A percentile compares a stretch with the other conserved stretches of the same genome.
Conservation (phyloP, 495 filamentous ascomycete genomes). For the Parathielavia appendiculata region DNA sequence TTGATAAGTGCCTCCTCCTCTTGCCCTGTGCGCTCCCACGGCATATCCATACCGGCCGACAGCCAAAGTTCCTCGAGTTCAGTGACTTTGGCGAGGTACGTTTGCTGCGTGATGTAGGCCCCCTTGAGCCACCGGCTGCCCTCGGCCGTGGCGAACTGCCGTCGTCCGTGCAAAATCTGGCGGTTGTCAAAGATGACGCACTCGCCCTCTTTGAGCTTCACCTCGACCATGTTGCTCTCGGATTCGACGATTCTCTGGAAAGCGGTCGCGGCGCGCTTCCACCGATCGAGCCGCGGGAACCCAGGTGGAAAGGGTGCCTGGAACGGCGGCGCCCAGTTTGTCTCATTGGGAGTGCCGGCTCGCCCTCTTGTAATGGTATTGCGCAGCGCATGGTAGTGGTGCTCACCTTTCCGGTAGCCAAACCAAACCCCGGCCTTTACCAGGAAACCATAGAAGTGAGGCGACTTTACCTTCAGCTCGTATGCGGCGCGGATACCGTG, state of each 20-base stretch:
- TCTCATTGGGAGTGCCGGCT: conserved; percentile 23
- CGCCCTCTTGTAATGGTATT: conserved; percentile 45
- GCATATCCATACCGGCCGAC: too few relatives aligned
- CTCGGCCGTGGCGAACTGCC: conserved; percentile 57
- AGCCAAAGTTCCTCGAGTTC: too few relatives aligned
- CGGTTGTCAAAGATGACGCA: conserved; percentile 85
- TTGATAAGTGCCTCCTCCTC: too few relatives aligned
- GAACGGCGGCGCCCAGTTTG: conserved; percentile 63
- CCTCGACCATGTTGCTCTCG: conserved; percentile 53
- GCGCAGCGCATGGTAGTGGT: conserved; percentile 54
- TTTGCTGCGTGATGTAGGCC: conserved; percentile 72
- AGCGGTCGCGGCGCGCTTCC: conserved; percentile 38
- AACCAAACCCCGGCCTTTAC: conserved; percentile 47
- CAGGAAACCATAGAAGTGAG: conserved; percentile 36
- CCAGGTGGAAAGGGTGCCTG: conserved; percentile 23
- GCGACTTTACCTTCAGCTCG: conserved; percentile 32
- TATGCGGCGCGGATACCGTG: conserved; percentile 62
- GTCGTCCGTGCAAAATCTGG: conserved; percentile 70
- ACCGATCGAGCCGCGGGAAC: conserved; percentile 16
- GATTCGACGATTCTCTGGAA: conserved; percentile 48
- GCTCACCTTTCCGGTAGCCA: conserved; percentile 63
- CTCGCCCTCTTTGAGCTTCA: conserved; percentile 69
- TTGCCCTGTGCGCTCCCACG: too few relatives aligned
- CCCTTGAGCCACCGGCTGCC: conserved; percentile 78
- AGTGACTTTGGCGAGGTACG: conserved; percentile 34